These are phyloP conservation scores for Tephrocybe sp. DNA, from an alignment of 768 basidiomycete species.

Conservation along the genomic window DNA sequence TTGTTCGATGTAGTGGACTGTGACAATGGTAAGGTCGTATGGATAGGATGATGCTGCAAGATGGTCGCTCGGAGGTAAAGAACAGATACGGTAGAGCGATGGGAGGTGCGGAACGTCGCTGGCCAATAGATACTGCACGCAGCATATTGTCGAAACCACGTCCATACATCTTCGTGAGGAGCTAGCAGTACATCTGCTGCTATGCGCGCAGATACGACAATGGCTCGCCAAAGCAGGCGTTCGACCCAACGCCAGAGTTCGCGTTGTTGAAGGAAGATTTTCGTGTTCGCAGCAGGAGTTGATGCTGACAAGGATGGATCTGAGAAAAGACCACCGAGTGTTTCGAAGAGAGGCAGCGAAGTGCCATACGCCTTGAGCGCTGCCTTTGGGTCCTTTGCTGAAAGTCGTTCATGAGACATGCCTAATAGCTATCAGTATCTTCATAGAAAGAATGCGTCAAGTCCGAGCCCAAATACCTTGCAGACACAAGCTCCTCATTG, in stretches of 20 bases:
- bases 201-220: slow-evolving; percentile 59
- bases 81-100: slow-evolving; percentile 67
- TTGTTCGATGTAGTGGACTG: too few relatives aligned
- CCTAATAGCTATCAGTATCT: slow-evolving; percentile 41
- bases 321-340: slow-evolving; percentile 21
- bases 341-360: slow-evolving; percentile 52
- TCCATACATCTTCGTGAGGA: slow-evolving; percentile 48
- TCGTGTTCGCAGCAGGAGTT: slow-evolving; percentile 40
- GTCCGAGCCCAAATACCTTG: slow-evolving; percentile 58
- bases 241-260: slow-evolving; percentile 91
- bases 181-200: slow-evolving; percentile 37
- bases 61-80: slow-evolving; percentile 77
- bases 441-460: background rate
- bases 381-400: slow-evolving; percentile 42
- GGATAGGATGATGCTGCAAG: slow-evolving; percentile 38
- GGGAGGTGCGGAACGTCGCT: slow-evolving; percentile 70
- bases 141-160: slow-evolving; percentile 60
- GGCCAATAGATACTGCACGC: slow-evolving; percentile 73
- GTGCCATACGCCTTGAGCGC: slow-evolving; percentile 60
- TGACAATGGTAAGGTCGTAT: background rate
- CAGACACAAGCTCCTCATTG: slow-evolving; percentile 73
- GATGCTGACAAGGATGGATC: slow-evolving; percentile 24
- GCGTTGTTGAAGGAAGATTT: slow-evolving; percentile 58
- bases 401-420: slow-evolving; percentile 70
- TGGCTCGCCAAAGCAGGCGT: slow-evolving; percentile 76